These are phyloP conservation scores for Ceratobasidium sp. DNA, from an alignment of 1,284 basidiomycete species.

Conservation along the genomic window DNA sequence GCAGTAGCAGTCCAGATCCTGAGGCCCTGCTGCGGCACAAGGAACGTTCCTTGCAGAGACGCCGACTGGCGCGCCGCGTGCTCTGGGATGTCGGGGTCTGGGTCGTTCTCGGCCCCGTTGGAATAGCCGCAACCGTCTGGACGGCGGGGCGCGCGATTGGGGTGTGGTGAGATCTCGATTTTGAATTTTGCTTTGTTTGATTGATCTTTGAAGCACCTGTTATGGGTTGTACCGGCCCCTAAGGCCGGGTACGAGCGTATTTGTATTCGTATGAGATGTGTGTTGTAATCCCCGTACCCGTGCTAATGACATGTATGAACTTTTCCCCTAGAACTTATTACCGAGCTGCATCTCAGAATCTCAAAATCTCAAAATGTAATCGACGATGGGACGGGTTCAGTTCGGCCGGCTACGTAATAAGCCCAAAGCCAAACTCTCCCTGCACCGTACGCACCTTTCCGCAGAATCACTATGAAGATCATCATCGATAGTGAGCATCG, in stretches of 20 bases:
- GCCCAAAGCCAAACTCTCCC: too few relatives aligned
- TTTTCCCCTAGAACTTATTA: too few relatives aligned
- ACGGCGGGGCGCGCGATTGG: constrained; percentile 33
- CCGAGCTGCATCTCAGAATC: too few relatives aligned
- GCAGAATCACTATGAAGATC: too few relatives aligned
- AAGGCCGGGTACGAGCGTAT: constrained; percentile 12
- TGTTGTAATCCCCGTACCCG: constrained; percentile 13
- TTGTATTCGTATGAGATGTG: constrained; percentile 30
- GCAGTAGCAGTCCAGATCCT: constrained; percentile 20
- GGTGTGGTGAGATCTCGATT: constrained; percentile 15
- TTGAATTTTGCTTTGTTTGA: constrained; percentile 15
- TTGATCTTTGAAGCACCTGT: constrained; percentile 11
- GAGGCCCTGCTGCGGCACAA: constrained; percentile 25
- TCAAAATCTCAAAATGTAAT: too few relatives aligned
- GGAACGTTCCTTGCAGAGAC: constrained; percentile 34
- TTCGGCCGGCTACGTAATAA: too few relatives aligned
- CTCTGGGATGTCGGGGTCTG: constrained; percentile 34
- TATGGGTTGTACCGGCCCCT: constrained; percentile 4
- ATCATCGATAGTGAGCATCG: too few relatives aligned
- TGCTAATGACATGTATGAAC: constrained; percentile 39
- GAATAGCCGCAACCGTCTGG: constrained; percentile 30
- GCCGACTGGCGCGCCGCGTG: constrained; percentile 31
- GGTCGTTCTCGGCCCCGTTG: constrained; percentile 34
- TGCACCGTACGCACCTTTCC: too few relatives aligned
- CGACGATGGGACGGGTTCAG: too few relatives aligned